Evolutionary conservation across 2,329 filamentous ascomycete species (phyloP).

Genomic region (Aspergillaceae sp.): DNA sequence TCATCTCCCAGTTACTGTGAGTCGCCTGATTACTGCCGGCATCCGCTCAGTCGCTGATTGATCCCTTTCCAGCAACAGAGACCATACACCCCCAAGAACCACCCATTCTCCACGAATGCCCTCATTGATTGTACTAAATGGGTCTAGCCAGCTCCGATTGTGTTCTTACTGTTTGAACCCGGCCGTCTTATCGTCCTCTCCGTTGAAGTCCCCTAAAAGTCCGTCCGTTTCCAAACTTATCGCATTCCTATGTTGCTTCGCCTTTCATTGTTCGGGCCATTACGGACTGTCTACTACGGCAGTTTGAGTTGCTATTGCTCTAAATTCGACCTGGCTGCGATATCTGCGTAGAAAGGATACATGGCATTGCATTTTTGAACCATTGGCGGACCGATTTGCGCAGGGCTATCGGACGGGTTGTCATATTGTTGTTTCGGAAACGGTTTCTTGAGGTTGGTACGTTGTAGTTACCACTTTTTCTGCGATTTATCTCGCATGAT

Average conservation of each 20-base stretch:
- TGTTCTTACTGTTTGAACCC: background rate
- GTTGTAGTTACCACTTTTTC: background rate
- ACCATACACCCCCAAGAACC: background rate
- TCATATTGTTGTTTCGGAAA: background rate
- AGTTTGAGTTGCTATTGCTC: background rate
- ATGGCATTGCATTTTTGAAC: conserved; percentile 1
- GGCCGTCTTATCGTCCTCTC: background rate
- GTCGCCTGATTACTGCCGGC: background rate
- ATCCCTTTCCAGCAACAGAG: background rate
- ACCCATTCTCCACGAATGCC: background rate
- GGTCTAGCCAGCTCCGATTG: background rate
- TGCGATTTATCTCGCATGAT: no score
- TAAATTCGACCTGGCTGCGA: background rate
- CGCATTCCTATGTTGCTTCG: background rate
- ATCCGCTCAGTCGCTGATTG: background rate
- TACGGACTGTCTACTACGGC: background rate
- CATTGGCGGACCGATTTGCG: background rate
- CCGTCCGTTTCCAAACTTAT: background rate
- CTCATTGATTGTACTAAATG: background rate
- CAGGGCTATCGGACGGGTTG: background rate
- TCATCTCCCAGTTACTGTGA: background rate
- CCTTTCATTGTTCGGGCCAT: background rate
- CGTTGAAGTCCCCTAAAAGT: background rate
- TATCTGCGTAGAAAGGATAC: background rate
- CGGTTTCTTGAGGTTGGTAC: background rate